Evolutionary conservation across 495 filamentous ascomycete genomes (phyloP).

Genomic region (Pyronema domesticum): DNA sequence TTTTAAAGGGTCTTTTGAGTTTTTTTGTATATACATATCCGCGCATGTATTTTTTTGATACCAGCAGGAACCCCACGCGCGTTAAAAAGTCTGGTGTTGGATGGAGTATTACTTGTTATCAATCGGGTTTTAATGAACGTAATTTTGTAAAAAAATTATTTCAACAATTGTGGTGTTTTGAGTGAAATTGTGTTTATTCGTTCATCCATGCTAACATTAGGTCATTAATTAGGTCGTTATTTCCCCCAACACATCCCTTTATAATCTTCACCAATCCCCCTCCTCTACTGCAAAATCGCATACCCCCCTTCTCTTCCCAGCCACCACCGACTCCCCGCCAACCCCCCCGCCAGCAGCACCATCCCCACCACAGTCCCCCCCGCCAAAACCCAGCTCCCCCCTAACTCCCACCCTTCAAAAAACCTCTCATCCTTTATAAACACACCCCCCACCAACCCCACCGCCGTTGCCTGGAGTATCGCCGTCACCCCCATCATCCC

Average conservation of each 20-base stretch:
- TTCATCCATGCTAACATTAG: background rate
- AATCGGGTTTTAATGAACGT: no score
- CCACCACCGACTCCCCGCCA: slow-evolving; percentile 45
- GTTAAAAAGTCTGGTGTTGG: no score
- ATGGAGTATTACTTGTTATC: no score
- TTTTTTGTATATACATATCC: no score
- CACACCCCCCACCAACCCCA: slow-evolving; percentile 46
- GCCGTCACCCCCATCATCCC: background rate
- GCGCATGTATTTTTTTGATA: no score
- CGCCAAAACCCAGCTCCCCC: slow-evolving; percentile 58
- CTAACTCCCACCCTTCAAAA: slow-evolving; percentile 67
- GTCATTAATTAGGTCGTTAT: background rate
- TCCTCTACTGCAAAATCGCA: slow-evolving; percentile 34
- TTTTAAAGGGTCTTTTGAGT: background rate
- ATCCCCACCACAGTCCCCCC: slow-evolving; percentile 53
- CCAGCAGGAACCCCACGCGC: no score
- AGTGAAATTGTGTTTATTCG: background rate
- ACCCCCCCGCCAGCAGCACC: slow-evolving; percentile 39
- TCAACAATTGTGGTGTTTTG: no score
- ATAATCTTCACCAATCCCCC: slow-evolving; percentile 21
- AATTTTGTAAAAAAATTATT: no score
- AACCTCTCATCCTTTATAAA: slow-evolving; percentile 77
- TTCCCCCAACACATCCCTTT: slow-evolving; percentile 7
- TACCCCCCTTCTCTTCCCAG: slow-evolving; percentile 74
- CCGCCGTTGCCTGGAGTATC: slow-evolving; percentile 11